Conservation (phyloP, 1,284 basidiomycete species). For the Rhodotorula sp. region DNA sequence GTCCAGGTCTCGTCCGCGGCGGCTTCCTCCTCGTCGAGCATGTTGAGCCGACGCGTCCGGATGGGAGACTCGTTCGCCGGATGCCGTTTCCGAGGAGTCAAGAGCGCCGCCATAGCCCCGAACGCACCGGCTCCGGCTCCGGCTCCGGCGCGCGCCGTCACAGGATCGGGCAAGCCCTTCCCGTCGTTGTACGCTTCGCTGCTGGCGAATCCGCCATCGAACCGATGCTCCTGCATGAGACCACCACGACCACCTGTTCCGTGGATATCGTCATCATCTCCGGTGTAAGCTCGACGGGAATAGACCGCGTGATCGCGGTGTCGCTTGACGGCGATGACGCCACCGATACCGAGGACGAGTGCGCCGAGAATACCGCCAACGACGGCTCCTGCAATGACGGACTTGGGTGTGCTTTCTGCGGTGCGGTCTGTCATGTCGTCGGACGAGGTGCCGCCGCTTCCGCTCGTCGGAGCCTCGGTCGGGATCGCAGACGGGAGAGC, state of each 20-base stretch:
- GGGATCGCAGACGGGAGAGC: background rate
- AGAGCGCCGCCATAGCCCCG: conserved; percentile 1
- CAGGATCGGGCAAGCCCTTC: background rate
- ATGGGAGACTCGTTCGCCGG: background rate
- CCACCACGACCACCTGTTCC: background rate
- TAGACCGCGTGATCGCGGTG: conserved; percentile 4
- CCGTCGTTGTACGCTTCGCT: conserved; percentile 19
- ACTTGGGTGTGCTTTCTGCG: background rate
- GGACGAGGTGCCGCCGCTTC: background rate
- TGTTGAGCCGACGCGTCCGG: conserved; percentile 22
- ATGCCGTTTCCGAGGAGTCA: conserved; percentile 2
- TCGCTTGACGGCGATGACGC: conserved; percentile 11
- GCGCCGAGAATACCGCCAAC: conserved; percentile 31
- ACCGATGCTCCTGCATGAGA: conserved; percentile 20
- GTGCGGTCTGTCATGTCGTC: background rate
- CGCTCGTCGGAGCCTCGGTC: background rate
- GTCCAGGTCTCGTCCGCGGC: conserved; percentile 8
- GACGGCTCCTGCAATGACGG: conserved; percentile 28
- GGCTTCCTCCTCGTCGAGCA: conserved; percentile 34
- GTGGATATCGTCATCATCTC: background rate
- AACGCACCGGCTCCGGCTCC: background rate
- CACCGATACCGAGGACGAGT: conserved; percentile 17
- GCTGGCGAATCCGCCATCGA: conserved; percentile 1
- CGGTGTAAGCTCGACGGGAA: background rate
- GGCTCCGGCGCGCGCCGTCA: background rate